Percentiles rank a stretch among this genome's conserved stretches.
Conservation (phyloP, 2,329 filamentous ascomycete genomes). For the Verticillium nubilum region DNA sequence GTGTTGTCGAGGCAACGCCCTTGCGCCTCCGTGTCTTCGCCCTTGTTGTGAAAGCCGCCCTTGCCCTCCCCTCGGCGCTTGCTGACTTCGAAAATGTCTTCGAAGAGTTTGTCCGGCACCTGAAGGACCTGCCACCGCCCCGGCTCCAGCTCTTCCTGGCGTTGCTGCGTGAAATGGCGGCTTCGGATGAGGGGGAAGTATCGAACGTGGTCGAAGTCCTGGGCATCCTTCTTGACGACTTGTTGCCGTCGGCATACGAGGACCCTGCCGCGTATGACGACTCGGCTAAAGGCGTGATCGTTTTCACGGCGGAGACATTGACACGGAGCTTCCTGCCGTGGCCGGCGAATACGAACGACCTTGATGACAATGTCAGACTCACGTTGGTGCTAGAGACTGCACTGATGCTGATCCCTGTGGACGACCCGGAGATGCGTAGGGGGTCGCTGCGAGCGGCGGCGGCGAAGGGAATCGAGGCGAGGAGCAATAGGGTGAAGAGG, state of each 20-base stretch:
- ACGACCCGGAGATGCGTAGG: slow-evolving; percentile 27
- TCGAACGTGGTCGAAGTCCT: slow-evolving; percentile 15
- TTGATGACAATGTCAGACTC: slow-evolving; percentile 68
- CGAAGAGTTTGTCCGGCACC: slow-evolving; percentile 48
- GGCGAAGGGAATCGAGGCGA: slow-evolving; percentile 40
- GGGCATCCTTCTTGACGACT: slow-evolving; percentile 32
- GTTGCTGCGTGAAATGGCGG: slow-evolving; percentile 2
- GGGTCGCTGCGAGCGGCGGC: slow-evolving; percentile 31
- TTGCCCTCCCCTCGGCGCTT: slow-evolving; percentile 37
- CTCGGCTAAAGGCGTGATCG: slow-evolving; percentile 23
- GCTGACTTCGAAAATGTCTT: slow-evolving; percentile 48
- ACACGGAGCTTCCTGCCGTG: slow-evolving; percentile 59
- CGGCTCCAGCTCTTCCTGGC: slow-evolving; percentile 51
- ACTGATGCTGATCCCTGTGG: slow-evolving; percentile 45
- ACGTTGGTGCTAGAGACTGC: slow-evolving; percentile 63
- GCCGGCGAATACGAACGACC: slow-evolving; percentile 53
- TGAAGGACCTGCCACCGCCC: slow-evolving; percentile 53
- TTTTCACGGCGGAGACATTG: slow-evolving; percentile 40
- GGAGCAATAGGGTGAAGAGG: slow-evolving; percentile 38
- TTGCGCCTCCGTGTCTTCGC: slow-evolving; percentile 60
- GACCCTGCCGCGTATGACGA: slow-evolving; percentile 35
- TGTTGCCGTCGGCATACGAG: slow-evolving; percentile 34
- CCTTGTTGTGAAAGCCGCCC: slow-evolving; percentile 42
- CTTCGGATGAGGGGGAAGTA: slow-evolving; percentile 4
- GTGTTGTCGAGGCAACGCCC: slow-evolving; percentile 47